Evolutionary conservation across 805 yeast species (phyloP), one percentile per base, ranked within the genome.

Genomic region (Wickerhamomyces bovis): DNA sequence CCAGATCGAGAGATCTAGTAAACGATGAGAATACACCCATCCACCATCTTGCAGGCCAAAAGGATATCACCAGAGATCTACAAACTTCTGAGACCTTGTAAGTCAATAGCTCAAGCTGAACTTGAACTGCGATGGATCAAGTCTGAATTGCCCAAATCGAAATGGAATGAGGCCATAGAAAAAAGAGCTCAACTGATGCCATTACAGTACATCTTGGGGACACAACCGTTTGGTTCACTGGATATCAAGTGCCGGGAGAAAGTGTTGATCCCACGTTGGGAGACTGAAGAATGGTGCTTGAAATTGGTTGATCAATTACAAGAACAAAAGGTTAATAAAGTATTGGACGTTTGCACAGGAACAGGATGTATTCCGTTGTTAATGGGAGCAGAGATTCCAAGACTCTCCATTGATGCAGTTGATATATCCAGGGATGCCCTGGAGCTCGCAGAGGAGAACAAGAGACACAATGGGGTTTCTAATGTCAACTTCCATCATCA

Each of bases 261-360:
- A 0, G 97, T 89, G 2, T 67, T 92, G 49, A 90, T 92, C 23
- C 98, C 99, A 0, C 67, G 99, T 43, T 82, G 92, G 85, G 99
- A 92, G 61, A 92, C 99, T 0, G 98, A 92, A 62, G 96, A 89
- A 58, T 92, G 97, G 97, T 69, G 76, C 10, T 31, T 67, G 25
- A 72, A 71, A 33, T 60, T 85, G 19, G 63, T 68, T 0, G 49
- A 50, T 9, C 25, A 49, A 8, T 43, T 57, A 1, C 42, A 55
- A 42, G 6, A 23, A 23, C 20, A 44, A 9, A 35, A 21, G 6
- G 43, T 21, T 3, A 21, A 60, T 20, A 55, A 47, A 2, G 63
- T 81, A 2, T 51, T 85, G 9, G 97, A 90, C 65, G 70, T 87
- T 23, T 89, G 97, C 53, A 78, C 96, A 0, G 97, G 97, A 0